Base-by-base conservation (phyloP, 2,329 filamentous ascomycete species). In the Alternaria arbusti region DNA sequence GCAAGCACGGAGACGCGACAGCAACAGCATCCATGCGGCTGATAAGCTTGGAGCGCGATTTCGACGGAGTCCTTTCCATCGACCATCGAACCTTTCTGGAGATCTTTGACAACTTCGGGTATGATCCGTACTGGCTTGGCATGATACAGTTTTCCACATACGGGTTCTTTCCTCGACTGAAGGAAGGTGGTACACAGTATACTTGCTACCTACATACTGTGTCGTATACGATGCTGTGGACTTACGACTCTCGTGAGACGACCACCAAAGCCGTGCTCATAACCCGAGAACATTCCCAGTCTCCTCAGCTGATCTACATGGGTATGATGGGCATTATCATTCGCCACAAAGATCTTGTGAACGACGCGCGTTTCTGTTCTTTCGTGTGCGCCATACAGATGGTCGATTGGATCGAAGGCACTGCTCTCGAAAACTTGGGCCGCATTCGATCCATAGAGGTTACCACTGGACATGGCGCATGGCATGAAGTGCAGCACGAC, bases 261-360 rank as follows among this genome's bases (percentile, higher is more conserved):
- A 40, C 9, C 0, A 17, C 36, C 15, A 40, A 40, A 40, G 36
- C 36, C 8, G 5, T 40, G 36, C 36, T 40, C 36, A 17, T 40
- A 2, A 15, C 9, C 4, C 36, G 36, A 40, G 36, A 40, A 6
- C 36, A 3, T 11, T 11, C 4, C n/a, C 36, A 11, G 3, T 40
- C 11, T 40, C 36, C 36, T 17, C 15, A 40, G 36, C 36, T 1
- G 36, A 17, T 40, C 36, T 40, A 17, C 1, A 17, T 11, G 15
- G 3, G n/a, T 3, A 1, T 40, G 2, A 40, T 40, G 17, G 2
- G 17, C 1, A 17, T n/a, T 4, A 6, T 40, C 9, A 2, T 6
- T 1, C 3, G 17, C n/a, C 36, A 40, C 36, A 40, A 17, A n/a
- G 36, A 17, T 17, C 36, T 40, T 40, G 1, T 40, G 0, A 17